These are phyloP conservation scores for Amyloporia xantha DNA, from an alignment of 768 basidiomycete genomes.

Conservation along the genomic window DNA sequence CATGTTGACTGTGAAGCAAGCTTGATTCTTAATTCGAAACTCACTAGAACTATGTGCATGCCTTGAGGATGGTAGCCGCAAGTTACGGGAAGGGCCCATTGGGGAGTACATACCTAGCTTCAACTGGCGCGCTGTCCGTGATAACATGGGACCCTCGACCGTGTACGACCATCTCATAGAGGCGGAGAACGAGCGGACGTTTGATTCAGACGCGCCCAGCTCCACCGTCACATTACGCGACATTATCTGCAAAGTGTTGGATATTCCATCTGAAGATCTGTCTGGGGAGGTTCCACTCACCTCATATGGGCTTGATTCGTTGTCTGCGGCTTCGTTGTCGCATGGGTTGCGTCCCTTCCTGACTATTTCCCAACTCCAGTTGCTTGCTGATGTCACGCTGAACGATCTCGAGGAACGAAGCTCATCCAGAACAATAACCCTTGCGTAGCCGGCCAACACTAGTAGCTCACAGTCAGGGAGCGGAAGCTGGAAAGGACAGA, in stretches of 20 bases:
- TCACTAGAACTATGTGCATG: slow-evolving; percentile 23
- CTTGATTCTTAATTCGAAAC: slow-evolving; percentile 7
- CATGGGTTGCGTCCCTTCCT: slow-evolving; percentile 26
- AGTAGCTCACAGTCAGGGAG: too few species aligned
- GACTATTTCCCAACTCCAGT: slow-evolving; percentile 29
- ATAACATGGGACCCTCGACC: slow-evolving; percentile 17
- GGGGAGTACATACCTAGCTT: slow-evolving; percentile 29
- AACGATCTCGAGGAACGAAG: slow-evolving; percentile 20
- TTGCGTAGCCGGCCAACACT: too few species aligned
- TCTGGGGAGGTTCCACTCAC: slow-evolving; percentile 32
- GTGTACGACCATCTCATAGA: slow-evolving; percentile 20
- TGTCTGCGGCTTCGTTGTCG: slow-evolving; percentile 32
- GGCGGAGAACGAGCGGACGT: slow-evolving; percentile 34
- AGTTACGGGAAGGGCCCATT: slow-evolving; percentile 21
- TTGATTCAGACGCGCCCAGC: slow-evolving; percentile 18
- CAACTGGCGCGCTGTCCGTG: slow-evolving; percentile 24
- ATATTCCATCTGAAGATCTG: slow-evolving; percentile 29
- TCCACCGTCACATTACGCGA: not conserved
- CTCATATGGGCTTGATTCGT: slow-evolving; percentile 38
- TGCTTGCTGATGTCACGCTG: slow-evolving; percentile 28
- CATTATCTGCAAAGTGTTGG: slow-evolving; percentile 19
- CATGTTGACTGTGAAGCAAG: not conserved
- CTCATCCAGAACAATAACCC: too few species aligned
- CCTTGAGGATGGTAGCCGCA: slow-evolving; percentile 27
- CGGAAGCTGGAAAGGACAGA: too few species aligned